Evolutionary conservation across 345 rosid genomes (phyloP).

Genomic region (Eucalyptus globulus): DNA sequence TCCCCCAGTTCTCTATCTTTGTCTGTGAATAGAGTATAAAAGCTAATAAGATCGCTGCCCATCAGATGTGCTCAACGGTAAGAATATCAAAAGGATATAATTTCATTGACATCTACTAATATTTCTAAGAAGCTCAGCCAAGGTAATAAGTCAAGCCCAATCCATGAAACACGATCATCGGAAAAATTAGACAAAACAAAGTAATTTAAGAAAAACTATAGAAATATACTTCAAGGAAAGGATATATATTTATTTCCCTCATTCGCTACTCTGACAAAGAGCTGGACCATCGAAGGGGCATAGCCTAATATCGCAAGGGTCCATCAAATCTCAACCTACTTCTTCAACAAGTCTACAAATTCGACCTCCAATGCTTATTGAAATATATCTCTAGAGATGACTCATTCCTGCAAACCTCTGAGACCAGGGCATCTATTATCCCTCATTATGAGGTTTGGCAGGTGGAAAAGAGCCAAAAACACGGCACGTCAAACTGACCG

Average conservation of each 20-base stretch:
- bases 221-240: not conserved
- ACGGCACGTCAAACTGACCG: not conserved
- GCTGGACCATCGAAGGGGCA: not conserved
- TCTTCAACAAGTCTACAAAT: not conserved
- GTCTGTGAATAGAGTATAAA: slow-evolving; percentile 6
- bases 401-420: not conserved
- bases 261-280: not conserved
- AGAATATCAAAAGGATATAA: not conserved
- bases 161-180: not conserved
- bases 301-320: not conserved
- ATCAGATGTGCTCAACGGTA: not conserved
- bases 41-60: not conserved
- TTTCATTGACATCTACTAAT: not conserved
- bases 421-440: not conserved
- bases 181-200: not conserved
- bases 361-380: not conserved
- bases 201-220: not conserved
- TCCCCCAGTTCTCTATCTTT: slow-evolving; percentile 37
- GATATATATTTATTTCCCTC: not conserved
- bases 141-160: not conserved
- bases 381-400: not conserved
- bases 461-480: not conserved
- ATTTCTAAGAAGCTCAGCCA: not conserved
- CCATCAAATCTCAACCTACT: not conserved
- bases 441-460: not conserved